A percentile compares a stretch with the other conserved stretches of the same genome.
Conservation (phyloP, 306 rosid species). For the Pyrus betulifolia region DNA sequence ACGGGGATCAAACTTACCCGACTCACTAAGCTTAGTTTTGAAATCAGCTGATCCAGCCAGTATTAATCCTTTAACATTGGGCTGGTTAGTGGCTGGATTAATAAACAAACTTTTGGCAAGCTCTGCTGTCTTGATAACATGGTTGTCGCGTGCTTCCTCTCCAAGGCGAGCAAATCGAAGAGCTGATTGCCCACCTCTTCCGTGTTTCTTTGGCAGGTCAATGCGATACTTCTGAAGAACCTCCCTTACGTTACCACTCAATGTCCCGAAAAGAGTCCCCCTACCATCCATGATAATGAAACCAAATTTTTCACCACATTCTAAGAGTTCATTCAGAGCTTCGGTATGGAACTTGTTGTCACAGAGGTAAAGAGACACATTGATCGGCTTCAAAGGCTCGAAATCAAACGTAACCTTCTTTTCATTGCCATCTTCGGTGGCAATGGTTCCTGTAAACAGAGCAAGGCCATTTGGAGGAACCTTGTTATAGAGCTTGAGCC, state of each 20-base stretch:
- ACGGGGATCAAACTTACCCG: conserved; percentile 53
- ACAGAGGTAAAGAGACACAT: conserved; percentile 49
- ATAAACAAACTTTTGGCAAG: conserved; percentile 44
- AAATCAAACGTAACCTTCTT: conserved; percentile 51
- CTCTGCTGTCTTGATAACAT: conserved; percentile 51
- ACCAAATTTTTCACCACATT: conserved; percentile 57
- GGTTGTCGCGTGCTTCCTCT: conserved; percentile 46
- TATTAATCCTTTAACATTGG: conserved; percentile 50
- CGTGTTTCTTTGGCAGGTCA: conserved; percentile 55
- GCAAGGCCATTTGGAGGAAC: conserved; percentile 63
- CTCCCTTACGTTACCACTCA: conserved; percentile 51
- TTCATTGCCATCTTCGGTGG: conserved; percentile 59
- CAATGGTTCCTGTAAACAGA: conserved; percentile 49
- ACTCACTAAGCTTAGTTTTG: conserved; percentile 58
- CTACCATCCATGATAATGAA: conserved; percentile 59
- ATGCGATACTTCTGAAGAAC: conserved; percentile 45
- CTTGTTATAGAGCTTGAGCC: conserved; percentile 53
- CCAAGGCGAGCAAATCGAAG: conserved; percentile 51
- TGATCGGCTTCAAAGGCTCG: conserved; percentile 51
- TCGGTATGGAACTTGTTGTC: conserved; percentile 56
- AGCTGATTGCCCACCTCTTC: conserved; percentile 62
- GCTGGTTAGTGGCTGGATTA: conserved; percentile 48
- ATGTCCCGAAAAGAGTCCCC: conserved; percentile 50
- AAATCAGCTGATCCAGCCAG: conserved; percentile 66
- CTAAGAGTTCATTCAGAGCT: conserved; percentile 47